These are phyloP conservation scores for Alternaria solani DNA, from an alignment of 2,329 filamentous ascomycete genomes.

Conservation along the genomic window DNA sequence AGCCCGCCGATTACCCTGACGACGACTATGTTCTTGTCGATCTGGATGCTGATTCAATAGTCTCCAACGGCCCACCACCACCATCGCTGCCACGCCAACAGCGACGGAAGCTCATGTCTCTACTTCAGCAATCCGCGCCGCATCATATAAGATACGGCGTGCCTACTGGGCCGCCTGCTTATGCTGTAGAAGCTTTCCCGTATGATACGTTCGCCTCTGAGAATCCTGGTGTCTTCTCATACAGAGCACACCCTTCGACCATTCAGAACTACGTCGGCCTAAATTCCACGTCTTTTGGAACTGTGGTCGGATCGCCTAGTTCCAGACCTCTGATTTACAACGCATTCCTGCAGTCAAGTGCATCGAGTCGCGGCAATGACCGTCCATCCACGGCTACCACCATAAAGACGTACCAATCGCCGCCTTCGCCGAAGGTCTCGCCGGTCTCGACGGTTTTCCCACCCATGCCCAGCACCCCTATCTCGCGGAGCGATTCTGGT, in stretches of 20 bases:
- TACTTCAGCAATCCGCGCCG: slow-evolving; percentile 88
- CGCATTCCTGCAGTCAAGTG: slow-evolving; percentile 82
- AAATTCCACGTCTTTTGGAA: slow-evolving; percentile 87
- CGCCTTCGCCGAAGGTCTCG: slow-evolving; percentile 70
- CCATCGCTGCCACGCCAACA: slow-evolving; percentile 84
- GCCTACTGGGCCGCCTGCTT: slow-evolving; percentile 84
- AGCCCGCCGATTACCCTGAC: slow-evolving; percentile 83
- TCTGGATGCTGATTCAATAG: slow-evolving; percentile 88
- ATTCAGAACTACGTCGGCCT: slow-evolving; percentile 87
- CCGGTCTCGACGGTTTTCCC: slow-evolving; percentile 82
- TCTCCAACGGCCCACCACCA: slow-evolving; percentile 80
- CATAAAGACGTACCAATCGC: slow-evolving; percentile 55
- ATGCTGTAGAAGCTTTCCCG: slow-evolving; percentile 91
- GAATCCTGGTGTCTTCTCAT: slow-evolving; percentile 79
- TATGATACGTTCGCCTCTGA: slow-evolving; percentile 91
- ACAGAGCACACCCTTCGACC: slow-evolving; percentile 72
- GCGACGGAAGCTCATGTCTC: slow-evolving; percentile 84
- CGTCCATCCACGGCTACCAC: slow-evolving; percentile 67
- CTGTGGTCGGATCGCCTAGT: slow-evolving; percentile 62
- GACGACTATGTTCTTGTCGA: slow-evolving; percentile 97
- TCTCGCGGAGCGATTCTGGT: slow-evolving; percentile 91
- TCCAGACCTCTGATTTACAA: slow-evolving; percentile 81
- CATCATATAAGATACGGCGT: slow-evolving; percentile 89
- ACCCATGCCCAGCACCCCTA: slow-evolving; percentile 75
- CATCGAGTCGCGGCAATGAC: slow-evolving; percentile 68